Percentiles rank a stretch among this genome's conserved stretches.
These are phyloP conservation scores for Prunus mongolica DNA, from an alignment of 306 rosid genomes.

Conservation along the genomic window DNA sequence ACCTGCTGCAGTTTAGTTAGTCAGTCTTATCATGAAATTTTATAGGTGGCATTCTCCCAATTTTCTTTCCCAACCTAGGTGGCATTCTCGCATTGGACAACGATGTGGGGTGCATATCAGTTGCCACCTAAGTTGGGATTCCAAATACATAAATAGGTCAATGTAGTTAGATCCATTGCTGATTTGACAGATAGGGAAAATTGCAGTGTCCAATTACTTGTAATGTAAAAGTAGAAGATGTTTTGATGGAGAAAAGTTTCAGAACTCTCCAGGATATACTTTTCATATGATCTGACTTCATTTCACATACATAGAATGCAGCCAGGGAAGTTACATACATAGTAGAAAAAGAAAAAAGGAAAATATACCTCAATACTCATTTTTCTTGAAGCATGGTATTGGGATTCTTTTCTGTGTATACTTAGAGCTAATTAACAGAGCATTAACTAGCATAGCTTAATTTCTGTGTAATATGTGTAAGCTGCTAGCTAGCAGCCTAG, in stretches of 20 bases:
- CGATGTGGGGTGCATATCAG: background rate
- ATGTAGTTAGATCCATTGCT: background rate
- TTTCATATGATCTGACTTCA: conserved; percentile 13
- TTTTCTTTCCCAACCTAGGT: background rate
- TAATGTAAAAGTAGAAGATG: background rate
- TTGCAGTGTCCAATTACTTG: background rate
- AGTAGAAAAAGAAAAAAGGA: background rate
- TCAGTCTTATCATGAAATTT: background rate
- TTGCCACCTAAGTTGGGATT: background rate
- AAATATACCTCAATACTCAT: conserved; percentile 7
- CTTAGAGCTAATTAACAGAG: background rate
- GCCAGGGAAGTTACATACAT: conserved; percentile 2
- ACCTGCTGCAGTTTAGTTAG: background rate
- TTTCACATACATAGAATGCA: background rate
- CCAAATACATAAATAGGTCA: background rate
- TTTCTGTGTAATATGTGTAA: background rate
- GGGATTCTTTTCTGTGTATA: conserved; percentile 12
- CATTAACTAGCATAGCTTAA: conserved; percentile 22
- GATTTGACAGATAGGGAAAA: background rate
- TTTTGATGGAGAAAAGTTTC: background rate
- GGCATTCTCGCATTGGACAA: background rate
- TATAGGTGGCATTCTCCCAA: background rate
- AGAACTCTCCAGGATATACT: background rate
- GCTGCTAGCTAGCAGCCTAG: conserved; percentile 12
- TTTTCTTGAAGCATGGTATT: conserved; percentile 9